Conservation (phyloP, 2,329 filamentous ascomycete genomes). For the Zymoseptoria crescenta region DNA sequence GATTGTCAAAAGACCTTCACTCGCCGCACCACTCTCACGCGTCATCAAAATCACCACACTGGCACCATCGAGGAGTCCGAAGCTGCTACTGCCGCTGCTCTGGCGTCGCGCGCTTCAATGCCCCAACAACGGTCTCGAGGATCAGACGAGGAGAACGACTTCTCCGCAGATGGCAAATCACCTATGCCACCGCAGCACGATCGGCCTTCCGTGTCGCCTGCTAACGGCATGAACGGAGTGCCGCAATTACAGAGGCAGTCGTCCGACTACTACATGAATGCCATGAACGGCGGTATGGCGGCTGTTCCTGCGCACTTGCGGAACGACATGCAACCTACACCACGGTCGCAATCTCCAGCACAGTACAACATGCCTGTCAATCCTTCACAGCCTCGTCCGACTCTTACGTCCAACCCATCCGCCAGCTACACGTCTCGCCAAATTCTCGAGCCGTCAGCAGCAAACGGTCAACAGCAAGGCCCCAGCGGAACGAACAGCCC, state of each 20-base stretch:
- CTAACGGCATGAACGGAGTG: conserved; percentile 63
- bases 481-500: conserved; percentile 75
- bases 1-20: conserved; percentile 99
- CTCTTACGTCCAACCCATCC: conserved; percentile 73
- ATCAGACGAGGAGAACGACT: conserved; percentile 60
- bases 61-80: conserved; percentile 92
- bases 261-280: conserved; percentile 71
- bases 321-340: conserved; percentile 61
- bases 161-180: conserved; percentile 60
- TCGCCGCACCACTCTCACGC: conserved; percentile 83
- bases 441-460: conserved; percentile 73
- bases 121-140: conserved; percentile 45
- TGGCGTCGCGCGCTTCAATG: conserved; percentile 51
- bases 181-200: conserved; percentile 75
- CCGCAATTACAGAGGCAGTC: conserved; percentile 53
- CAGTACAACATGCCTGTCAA: conserved; percentile 51
- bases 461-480: conserved; percentile 65
- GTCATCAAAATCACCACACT: conserved; percentile 92
- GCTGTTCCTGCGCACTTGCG: conserved; percentile 72
- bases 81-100: conserved; percentile 75
- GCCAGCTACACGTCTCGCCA: conserved; percentile 69
- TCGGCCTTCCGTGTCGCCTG: conserved; percentile 72
- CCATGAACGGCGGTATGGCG: conserved; percentile 48
- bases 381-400: conserved; percentile 42
- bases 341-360: conserved; percentile 54